These are phyloP conservation scores for Tricharina praecox DNA, from an alignment of 495 filamentous ascomycete genomes.

Conservation along the genomic window DNA sequence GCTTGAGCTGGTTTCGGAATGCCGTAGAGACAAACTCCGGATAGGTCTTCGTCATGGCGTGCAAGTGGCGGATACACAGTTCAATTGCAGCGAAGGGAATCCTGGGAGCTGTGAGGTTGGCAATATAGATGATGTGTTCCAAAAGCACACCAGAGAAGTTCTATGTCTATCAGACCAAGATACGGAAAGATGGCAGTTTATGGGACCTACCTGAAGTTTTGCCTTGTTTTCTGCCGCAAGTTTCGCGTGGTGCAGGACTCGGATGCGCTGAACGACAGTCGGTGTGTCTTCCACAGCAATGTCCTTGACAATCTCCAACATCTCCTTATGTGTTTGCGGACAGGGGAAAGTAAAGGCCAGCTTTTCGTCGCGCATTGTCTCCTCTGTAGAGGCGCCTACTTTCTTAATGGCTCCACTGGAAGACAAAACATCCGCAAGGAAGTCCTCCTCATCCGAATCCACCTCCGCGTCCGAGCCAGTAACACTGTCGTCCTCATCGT, in stretches of 20 bases:
- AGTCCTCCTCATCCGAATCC: slow-evolving; percentile 46
- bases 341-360: slow-evolving; percentile 73
- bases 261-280: slow-evolving; percentile 70
- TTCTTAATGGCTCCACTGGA: slow-evolving; percentile 5
- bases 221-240: slow-evolving; percentile 66
- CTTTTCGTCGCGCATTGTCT: slow-evolving; percentile 17
- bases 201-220: slow-evolving; percentile 37
- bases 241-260: slow-evolving; percentile 78
- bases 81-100: slow-evolving; percentile 44
- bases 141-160: slow-evolving; percentile 60
- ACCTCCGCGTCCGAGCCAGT: slow-evolving; percentile 39
- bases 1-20: slow-evolving; percentile 55
- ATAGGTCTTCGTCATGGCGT: slow-evolving; percentile 72
- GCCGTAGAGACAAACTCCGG: slow-evolving; percentile 56
- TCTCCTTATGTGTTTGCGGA: slow-evolving; percentile 54
- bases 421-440: slow-evolving; percentile 37
- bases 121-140: slow-evolving; percentile 56
- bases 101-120: slow-evolving; percentile 27
- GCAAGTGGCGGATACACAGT: slow-evolving; percentile 57
- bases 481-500: slow-evolving; percentile 31
- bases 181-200: not conserved
- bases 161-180: slow-evolving; percentile 16
- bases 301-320: slow-evolving; percentile 46
- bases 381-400: slow-evolving; percentile 11
- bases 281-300: slow-evolving; percentile 48